phyloP scores from a whole-genome alignment of 1,284 basidiomycete species.

The Cutaneotrichosporon spelunceum region DNA sequence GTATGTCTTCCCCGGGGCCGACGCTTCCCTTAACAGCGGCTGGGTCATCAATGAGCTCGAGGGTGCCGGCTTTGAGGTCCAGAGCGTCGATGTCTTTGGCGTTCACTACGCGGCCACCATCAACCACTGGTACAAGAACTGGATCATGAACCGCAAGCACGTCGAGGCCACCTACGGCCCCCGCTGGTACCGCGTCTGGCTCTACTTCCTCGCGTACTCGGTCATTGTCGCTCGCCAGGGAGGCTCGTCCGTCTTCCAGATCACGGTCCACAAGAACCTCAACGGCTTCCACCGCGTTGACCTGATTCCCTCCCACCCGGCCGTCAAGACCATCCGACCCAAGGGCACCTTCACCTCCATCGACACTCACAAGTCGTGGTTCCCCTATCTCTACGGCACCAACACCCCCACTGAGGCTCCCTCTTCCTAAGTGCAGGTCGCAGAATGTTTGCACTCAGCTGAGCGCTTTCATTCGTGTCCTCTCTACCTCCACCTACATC shows the following conservation, averaged over 20 bases:
- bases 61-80: constrained; percentile 91
- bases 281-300: constrained; percentile 86
- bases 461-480: background rate
- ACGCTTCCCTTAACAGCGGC: constrained; percentile 88
- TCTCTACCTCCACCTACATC: background rate
- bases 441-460: background rate
- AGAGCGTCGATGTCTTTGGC: constrained; percentile 90
- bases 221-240: constrained; percentile 64
- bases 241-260: constrained; percentile 84
- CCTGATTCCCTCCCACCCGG: constrained; percentile 66
- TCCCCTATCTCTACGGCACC: constrained; percentile 28
- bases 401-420: background rate
- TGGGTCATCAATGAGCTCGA: constrained; percentile 87
- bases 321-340: constrained; percentile 34
- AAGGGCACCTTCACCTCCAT: constrained; percentile 25
- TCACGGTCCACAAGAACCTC: constrained; percentile 94
- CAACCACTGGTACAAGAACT: constrained; percentile 93
- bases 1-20: constrained; percentile 96
- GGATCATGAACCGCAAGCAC: constrained; percentile 83
- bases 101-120: constrained; percentile 97
- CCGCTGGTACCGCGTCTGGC: constrained; percentile 83
- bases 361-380: constrained; percentile 37
- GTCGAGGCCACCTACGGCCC: constrained; percentile 87
- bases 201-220: constrained; percentile 82
- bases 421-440: background rate